A percentile compares a stretch with the other conserved stretches of the same genome.
These are phyloP conservation scores for Sporothrix mexicana DNA, from an alignment of 2,329 filamentous ascomycete genomes.

Conservation along the genomic window DNA sequence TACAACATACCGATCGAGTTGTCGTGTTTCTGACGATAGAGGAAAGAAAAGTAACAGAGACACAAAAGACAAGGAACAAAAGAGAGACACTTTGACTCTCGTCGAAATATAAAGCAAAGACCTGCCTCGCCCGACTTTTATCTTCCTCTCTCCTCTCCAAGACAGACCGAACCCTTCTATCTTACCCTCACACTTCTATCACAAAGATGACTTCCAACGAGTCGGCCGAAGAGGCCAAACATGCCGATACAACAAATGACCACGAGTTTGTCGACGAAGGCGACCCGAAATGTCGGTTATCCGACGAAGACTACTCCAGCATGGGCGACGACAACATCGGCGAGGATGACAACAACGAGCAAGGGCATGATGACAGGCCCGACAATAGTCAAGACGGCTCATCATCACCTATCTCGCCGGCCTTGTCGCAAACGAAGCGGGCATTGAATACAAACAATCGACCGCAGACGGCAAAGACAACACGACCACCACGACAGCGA, in stretches of 20 bases:
- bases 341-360: background rate
- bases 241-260: background rate
- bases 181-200: background rate
- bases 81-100: background rate
- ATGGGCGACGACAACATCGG: background rate
- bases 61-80: background rate
- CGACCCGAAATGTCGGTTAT: background rate
- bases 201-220: conserved; percentile 7
- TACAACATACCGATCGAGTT: background rate
- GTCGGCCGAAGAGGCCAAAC: background rate
- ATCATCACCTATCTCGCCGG: background rate
- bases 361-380: background rate
- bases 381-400: background rate
- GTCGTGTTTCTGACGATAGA: background rate
- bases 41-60: background rate
- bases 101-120: conserved; percentile 18
- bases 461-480: background rate
- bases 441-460: background rate
- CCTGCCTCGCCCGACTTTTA: background rate
- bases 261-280: background rate
- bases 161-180: background rate
- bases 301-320: background rate
- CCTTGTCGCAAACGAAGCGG: background rate
- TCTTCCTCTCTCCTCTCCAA: background rate
- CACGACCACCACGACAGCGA: background rate